Evolutionary conservation across 164 flowering plant genomes (phyloP).

Genomic region (Buxus sempervirens): DNA sequence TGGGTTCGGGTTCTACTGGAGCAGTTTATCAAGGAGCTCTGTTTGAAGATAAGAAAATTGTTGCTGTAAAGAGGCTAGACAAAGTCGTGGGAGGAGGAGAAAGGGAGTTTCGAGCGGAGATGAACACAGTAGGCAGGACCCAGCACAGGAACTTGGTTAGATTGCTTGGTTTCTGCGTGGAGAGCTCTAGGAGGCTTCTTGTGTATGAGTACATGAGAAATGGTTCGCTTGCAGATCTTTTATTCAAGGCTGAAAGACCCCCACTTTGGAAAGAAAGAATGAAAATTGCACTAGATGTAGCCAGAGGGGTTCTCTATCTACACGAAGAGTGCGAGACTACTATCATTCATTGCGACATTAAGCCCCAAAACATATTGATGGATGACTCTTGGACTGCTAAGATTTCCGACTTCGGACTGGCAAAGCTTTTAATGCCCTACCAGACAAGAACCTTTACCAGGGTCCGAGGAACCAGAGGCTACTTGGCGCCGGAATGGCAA

Average conservation of each 20-base stretch:
- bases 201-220: constrained; percentile 30
- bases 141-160: constrained; percentile 26
- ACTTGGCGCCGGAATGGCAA: too few relatives aligned
- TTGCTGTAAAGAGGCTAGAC: constrained; percentile 22
- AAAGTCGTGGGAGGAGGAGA: constrained; percentile 19
- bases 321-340: neutral
- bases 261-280: constrained; percentile 23
- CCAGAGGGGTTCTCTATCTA: too few relatives aligned
- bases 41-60: neutral
- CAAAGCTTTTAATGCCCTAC: too few relatives aligned
- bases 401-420: too few relatives aligned
- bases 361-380: too few relatives aligned
- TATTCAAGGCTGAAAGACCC: constrained; percentile 9
- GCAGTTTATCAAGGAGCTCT: constrained; percentile 19
- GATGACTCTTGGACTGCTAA: too few relatives aligned
- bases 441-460: too few relatives aligned
- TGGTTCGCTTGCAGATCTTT: constrained; percentile 22
- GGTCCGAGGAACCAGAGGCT: too few relatives aligned
- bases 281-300: constrained; percentile 20
- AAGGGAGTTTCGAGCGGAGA: constrained; percentile 21
- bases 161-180: constrained; percentile 20
- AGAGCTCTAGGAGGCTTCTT: constrained; percentile 14
- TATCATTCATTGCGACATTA: neutral
- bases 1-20: constrained; percentile 23
- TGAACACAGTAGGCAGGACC: constrained; percentile 19